Evolutionary conservation across 805 yeast species (phyloP).

Genomic region (Zygosaccharomyces gambellarensis): DNA sequence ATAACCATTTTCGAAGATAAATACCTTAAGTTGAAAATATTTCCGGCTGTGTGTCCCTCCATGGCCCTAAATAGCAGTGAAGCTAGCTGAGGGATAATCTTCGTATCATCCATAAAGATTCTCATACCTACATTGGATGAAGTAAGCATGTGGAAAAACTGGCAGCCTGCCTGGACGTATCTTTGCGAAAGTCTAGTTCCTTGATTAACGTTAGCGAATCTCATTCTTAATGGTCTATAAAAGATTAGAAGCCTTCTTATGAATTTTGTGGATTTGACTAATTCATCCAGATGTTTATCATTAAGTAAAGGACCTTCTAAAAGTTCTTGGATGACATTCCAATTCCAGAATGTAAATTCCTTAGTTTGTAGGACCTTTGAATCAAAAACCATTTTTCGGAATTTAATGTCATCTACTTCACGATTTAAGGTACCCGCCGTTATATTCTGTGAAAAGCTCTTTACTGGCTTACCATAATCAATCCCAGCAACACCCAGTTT

Average conservation of each 20-base stretch:
- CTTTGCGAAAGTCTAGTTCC: constrained; percentile 46
- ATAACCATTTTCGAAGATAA: constrained; percentile 59
- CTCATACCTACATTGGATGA: constrained; percentile 60
- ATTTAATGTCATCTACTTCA: constrained; percentile 57
- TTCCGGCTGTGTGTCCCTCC: constrained; percentile 45
- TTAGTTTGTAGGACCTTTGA: constrained; percentile 75
- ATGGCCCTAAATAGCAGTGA: constrained; percentile 60
- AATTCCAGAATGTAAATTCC: constrained; percentile 80
- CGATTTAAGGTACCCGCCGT: constrained; percentile 24
- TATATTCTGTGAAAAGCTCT: constrained; percentile 21
- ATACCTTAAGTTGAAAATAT: constrained; percentile 59
- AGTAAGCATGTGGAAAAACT: constrained; percentile 61
- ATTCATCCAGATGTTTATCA: constrained; percentile 70
- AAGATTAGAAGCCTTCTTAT: constrained; percentile 79
- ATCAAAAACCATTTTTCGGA: constrained; percentile 59
- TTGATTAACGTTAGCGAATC: constrained; percentile 57
- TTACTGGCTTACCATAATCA: constrained; percentile 23
- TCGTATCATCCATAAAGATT: constrained; percentile 58
- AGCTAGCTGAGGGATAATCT: constrained; percentile 80
- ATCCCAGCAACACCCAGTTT: constrained; percentile 33
- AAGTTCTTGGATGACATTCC: constrained; percentile 68
- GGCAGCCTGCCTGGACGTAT: constrained; percentile 71
- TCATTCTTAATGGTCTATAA: constrained; percentile 83
- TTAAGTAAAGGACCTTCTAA: constrained; percentile 78
- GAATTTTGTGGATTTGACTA: constrained; percentile 74